Base-by-base conservation (phyloP, 106 monocot species). In the Xerophyta viscosa region DNA sequence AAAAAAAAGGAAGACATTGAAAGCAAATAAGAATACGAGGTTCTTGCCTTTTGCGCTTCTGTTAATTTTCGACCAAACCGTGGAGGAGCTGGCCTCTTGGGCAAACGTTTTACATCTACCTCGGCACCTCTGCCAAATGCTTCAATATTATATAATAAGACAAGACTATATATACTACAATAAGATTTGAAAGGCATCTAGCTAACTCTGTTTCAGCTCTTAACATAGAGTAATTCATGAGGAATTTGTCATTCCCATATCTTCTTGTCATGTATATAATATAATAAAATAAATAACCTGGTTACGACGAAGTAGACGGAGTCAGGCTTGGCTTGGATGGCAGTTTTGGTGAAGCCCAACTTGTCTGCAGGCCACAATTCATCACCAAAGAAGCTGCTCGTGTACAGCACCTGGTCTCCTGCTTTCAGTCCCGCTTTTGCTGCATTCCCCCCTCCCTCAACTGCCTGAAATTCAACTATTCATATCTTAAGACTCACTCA, bases 311-410 rank as follows among this genome's bases (percentile, higher is more conserved):
- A 96, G 65, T 96, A 96, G 58, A 96, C 76, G 5, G 88, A 88
- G 47, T 96, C 94, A 27, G 94, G 81, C 68, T 96, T 96, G 10
- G 94, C 94, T 67, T 96, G 77, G 44, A 96, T 88, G 18, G 94
- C 88, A 24, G 94, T 96, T 70, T 96, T 88, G 36, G 88, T 88
- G 50, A 96, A 96, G 39, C 94, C 94, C 22, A 96, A 67, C 76
- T 96, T 96, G 70, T 88, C 94, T 60, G 94, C 94, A 67, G 94
- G 94, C 94, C 94, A 96, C 14, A 96, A 68, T 52, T 96, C 88
- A 64, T 96, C 94, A 25, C 94, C 94, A 57, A 88, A 96, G 65
- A 96, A 96, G 55, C 94, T 96, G 61, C 94, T 96, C 29, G 94
- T 96, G 73, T 96, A 88, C 12, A 88, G 14, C 1, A 96, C 94